Base-by-base conservation (phyloP, 495 filamentous ascomycete genomes). In the Bacidia gigantensis region DNA sequence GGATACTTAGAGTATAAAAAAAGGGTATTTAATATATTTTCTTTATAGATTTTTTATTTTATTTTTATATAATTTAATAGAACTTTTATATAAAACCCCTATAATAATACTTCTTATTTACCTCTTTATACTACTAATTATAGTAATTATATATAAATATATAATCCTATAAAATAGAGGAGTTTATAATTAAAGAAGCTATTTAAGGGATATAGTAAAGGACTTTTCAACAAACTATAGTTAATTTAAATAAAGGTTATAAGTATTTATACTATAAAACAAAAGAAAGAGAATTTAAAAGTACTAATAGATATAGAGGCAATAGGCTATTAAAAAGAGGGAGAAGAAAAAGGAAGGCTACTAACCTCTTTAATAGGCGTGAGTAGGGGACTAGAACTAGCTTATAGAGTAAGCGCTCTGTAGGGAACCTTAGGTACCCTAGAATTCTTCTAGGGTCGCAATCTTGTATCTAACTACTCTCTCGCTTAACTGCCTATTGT, bases 71-170 rank as follows among this genome's bases (percentile, higher is more conserved):
- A 39, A 50, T 38, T 51, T 10, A 22, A 35, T 38, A 55, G 38
- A 51, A 38, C 12, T 29, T 51, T 22, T 20, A 54, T 32, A 54
- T 40, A 51, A 20, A 25, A 51, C 10, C 20, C 22, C 40, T 55
- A 51, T 5, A 35, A 5, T 51, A 49, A 55, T 55, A 51, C 10
- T 32, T 55, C 21, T 35, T 35, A 51, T 52, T 21, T 50, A 49
- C 10, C 26, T 29, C 49, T 2, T 12, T 53, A 26, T 52, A 35
- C 29, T 14, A 14, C 29, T 35, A 35, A 14, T 35, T 35, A 35
- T 35, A 35, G 29, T 35, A 35, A 5, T 35, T 35, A 35, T 35
- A 35, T 35, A 35, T 35, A 35, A 35, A 35, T 35, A 5, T 35
- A 35, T 35, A 35, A 14, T 35, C 29, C 29, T 35, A 7, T 14